Base-by-base conservation (phyloP, 106 monocot genomes). In the Apostasia shenzhenica region DNA sequence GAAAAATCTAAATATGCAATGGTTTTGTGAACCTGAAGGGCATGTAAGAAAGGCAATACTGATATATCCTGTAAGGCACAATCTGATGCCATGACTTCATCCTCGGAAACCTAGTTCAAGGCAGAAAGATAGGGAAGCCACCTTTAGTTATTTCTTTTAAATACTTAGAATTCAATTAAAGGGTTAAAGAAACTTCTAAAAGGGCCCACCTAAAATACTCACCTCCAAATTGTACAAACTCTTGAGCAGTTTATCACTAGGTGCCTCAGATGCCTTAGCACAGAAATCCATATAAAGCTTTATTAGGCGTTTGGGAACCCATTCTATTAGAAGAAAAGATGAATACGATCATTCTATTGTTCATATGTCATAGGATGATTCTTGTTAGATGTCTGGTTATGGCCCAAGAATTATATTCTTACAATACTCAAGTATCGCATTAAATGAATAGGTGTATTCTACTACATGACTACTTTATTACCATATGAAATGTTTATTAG, bases 251-350 rank as follows among this genome's bases (percentile, higher is more conserved):
- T 75, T 85, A 76, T 81, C 54, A 71, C 75, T 90, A 13, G 97
- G 80, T 55, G 69, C 53, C 61, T 92, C 97, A 46, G 75, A 77
- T 67, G 73, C 75, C 63, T 83, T 92, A 64, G 72, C 48, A 66
- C 92, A 92, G 69, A 55, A 81, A 66, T 89, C 85, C 53, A 87
- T 68, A 14, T 97, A 97, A 67, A 83, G 58, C 75, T 89, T 92
- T 81, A 92, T 81, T 54, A 92, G 75, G 45, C 86, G 92, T 77
- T 90, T 97, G 60, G 84, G 92, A 7, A 87, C 85, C 97, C 97
- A 97, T 75, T 82, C 97, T 97, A 73, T 11, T 26, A 73, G 26
- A 59, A 63, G 53, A 57, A 47, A 56, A 68, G 70, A 4, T 9
- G 42, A 61, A 38, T 50, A 62, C 45, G 12, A 62, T 45, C 43